Conservation (phyloP, 805 yeast species). For the Candida lessepsii region DNA sequence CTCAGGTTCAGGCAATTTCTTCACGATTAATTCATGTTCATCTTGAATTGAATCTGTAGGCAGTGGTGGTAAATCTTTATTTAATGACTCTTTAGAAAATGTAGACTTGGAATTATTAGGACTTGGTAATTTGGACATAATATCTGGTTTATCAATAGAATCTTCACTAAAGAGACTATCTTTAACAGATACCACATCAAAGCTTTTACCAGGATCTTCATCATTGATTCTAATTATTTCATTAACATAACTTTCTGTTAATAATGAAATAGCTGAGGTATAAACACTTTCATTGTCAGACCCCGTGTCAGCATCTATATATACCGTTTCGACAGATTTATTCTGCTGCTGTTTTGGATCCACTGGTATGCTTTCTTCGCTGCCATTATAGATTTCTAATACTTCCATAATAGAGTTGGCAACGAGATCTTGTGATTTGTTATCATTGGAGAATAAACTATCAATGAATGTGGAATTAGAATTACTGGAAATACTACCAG, state of each 20-base stretch:
- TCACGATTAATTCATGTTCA: conserved; percentile 1
- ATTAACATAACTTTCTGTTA: conserved; percentile 8
- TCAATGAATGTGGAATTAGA: conserved; percentile 4
- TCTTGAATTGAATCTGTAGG: conserved; percentile 5
- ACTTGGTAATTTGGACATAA: conserved; percentile 1
- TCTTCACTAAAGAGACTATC: conserved; percentile 13
- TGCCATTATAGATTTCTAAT: conserved; percentile 9
- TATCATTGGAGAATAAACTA: conserved; percentile 8
- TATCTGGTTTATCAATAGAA: conserved; percentile 4
- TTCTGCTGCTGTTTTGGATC: not conserved
- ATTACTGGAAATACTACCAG: conserved; percentile 1
- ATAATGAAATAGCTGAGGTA: conserved; percentile 3
- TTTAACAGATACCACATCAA: conserved; percentile 7
- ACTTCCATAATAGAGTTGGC: conserved; percentile 12
- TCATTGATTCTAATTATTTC: conserved; percentile 1
- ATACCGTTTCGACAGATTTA: not conserved
- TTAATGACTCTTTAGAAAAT: conserved; percentile 6
- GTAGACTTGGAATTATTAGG: not conserved
- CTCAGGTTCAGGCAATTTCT: not conserved
- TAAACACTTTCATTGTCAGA: not conserved
- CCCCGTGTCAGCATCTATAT: conserved; percentile 2
- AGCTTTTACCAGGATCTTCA: not conserved
- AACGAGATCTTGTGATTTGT: not conserved
- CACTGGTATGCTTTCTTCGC: conserved; percentile 2
- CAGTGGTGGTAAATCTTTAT: conserved; percentile 8